A percentile compares a stretch with the other conserved stretches of the same genome.
phyloP scores from a whole-genome alignment of 768 basidiomycete species.

The Kwoniella sp. region DNA sequence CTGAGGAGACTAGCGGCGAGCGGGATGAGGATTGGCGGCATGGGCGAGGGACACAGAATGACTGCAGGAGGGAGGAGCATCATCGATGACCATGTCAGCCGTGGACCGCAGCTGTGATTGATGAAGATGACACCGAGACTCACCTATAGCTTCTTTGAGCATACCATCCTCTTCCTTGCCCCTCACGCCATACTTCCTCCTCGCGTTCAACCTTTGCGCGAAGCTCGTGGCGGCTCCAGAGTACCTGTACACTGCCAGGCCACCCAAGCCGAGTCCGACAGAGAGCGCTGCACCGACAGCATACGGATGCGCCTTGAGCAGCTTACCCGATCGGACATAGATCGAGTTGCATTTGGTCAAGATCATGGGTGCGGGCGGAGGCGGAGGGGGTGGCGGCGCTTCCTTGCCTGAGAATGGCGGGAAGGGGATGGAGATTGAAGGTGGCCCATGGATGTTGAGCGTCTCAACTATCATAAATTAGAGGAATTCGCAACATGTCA shows the following conservation, averaged over 20 bases:
- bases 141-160: constrained; percentile 50
- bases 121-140: too few species aligned
- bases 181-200: constrained; percentile 21
- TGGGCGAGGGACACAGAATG: constrained; percentile 48
- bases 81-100: neutral
- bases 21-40: constrained; percentile 44
- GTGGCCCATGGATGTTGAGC: constrained; percentile 50
- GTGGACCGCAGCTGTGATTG: too few species aligned
- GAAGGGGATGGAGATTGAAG: constrained; percentile 50
- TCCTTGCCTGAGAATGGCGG: constrained; percentile 48
- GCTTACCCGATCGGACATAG: constrained; percentile 26
- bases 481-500: neutral
- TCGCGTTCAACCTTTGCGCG: neutral
- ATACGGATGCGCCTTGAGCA: constrained; percentile 41
- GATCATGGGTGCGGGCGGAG: constrained; percentile 33
- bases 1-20: constrained; percentile 43
- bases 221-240: neutral
- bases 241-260: constrained; percentile 24
- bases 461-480: constrained; percentile 54
- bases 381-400: constrained; percentile 44
- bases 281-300: constrained; percentile 32
- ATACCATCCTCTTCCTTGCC: constrained; percentile 43
- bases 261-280: constrained; percentile 41
- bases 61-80: constrained; percentile 21
- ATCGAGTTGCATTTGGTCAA: constrained; percentile 6